Percentiles rank a stretch among this genome's conserved stretches.
These are phyloP conservation scores for Metrosideros polymorpha DNA, from an alignment of 441 rosid genomes.

Conservation along the genomic window DNA sequence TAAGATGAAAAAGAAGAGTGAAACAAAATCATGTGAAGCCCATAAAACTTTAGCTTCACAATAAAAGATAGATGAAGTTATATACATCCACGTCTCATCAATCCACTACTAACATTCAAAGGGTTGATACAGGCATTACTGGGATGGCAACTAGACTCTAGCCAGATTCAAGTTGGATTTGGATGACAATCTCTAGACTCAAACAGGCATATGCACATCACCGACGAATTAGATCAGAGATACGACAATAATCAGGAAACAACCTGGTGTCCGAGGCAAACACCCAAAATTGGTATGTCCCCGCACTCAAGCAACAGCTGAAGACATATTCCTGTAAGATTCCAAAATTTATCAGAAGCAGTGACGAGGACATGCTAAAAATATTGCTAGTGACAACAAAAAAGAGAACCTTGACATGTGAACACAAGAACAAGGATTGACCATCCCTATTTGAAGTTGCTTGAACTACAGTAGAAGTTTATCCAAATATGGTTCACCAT, in stretches of 20 bases:
- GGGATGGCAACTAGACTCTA: background rate
- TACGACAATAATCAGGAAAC: background rate
- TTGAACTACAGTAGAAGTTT: background rate
- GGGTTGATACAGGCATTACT: background rate
- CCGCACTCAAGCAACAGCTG: slow-evolving; percentile 71
- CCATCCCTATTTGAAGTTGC: background rate
- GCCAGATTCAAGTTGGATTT: background rate
- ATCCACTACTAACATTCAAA: background rate
- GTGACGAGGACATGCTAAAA: background rate
- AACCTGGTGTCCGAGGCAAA: slow-evolving; percentile 99
- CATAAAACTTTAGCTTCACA: background rate
- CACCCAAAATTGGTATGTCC: slow-evolving; percentile 87
- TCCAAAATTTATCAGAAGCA: slow-evolving; percentile 4
- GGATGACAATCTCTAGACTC: background rate
- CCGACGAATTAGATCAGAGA: background rate
- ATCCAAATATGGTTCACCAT: background rate
- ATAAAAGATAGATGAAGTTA: background rate
- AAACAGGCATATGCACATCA: background rate
- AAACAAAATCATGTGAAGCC: background rate
- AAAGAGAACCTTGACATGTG: background rate
- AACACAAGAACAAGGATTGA: background rate
- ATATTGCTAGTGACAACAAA: background rate
- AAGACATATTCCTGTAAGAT: slow-evolving; percentile 78
- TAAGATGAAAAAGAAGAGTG: background rate
- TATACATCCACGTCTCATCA: background rate